Percentiles rank a stretch among this genome's conserved stretches.
Evolutionary conservation across 768 basidiomycete genomes (phyloP).

Genomic region (Termitomyces sp.): DNA sequence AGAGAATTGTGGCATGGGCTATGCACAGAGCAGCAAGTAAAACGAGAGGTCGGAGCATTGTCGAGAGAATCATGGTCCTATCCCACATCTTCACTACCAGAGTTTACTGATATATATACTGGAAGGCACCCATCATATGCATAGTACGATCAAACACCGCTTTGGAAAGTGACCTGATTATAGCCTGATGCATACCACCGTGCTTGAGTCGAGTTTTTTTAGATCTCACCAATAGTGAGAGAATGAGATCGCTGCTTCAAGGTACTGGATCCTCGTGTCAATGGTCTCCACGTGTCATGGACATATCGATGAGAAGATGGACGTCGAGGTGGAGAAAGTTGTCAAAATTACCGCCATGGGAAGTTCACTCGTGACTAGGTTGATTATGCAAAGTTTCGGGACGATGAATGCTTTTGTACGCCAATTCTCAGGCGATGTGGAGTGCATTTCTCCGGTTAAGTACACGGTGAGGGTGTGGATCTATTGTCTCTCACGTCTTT

Average conservation of each 20-base stretch:
- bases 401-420: not conserved
- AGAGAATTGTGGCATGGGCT: slow-evolving; percentile 27
- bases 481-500: slow-evolving; percentile 73
- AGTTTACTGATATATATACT: not conserved
- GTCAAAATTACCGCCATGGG: not conserved
- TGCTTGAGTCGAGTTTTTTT: too few relatives aligned
- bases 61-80: slow-evolving; percentile 3
- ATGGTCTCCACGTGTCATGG: not conserved
- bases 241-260: not conserved
- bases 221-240: not conserved
- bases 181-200: too few relatives aligned
- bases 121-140: not conserved
- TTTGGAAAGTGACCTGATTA: not conserved
- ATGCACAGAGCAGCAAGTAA: slow-evolving; percentile 6
- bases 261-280: not conserved
- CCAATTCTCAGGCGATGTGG: not conserved
- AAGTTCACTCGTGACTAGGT: not conserved
- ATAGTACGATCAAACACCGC: not conserved
- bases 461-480: not conserved
- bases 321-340: not conserved
- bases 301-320: not conserved
- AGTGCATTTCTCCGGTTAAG: not conserved
- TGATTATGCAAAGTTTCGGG: not conserved
- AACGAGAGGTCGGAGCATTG: not conserved
- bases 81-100: not conserved